Conservation (phyloP, 176 grass and related monocot species). For the Phyllostachys edulis region DNA sequence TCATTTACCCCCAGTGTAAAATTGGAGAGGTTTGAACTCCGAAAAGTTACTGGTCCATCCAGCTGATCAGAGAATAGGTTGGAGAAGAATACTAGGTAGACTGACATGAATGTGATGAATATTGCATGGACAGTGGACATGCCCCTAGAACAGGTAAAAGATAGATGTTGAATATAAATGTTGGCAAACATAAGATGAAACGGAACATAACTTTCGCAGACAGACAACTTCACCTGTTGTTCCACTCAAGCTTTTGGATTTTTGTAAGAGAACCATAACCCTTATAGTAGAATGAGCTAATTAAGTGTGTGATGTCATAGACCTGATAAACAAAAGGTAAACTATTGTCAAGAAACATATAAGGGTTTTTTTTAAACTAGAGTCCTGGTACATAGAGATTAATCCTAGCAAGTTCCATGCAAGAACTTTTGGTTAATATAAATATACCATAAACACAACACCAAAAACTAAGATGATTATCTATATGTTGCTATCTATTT, state of each 20-base stretch:
- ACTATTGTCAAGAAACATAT: background rate
- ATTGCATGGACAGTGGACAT: constrained; percentile 95
- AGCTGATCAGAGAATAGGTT: constrained; percentile 79
- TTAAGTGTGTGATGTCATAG: constrained; percentile 71
- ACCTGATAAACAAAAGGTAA: constrained; percentile 42
- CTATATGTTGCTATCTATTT: background rate
- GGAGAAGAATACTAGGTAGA: constrained; percentile 94
- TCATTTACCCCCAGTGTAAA: constrained; percentile 81
- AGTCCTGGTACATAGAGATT: constrained; percentile 11
- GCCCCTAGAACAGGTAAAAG: constrained; percentile 57
- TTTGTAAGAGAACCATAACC: constrained; percentile 91
- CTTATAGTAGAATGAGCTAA: constrained; percentile 87
- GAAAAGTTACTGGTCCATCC: constrained; percentile 70
- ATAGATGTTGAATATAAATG: background rate
- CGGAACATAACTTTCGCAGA: constrained; percentile 19
- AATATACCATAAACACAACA: constrained; percentile 19
- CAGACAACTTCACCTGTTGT: constrained; percentile 61
- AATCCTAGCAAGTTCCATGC: constrained; percentile 21
- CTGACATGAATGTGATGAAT: constrained; percentile 85
- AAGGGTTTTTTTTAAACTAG: background rate
- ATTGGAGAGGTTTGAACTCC: constrained; percentile 76
- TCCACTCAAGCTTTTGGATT: constrained; percentile 92
- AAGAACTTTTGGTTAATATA: background rate
- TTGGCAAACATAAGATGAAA: constrained; percentile 18
- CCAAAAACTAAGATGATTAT: constrained; percentile 19